Evolutionary conservation across 257 asterid genomes (phyloP).

Genomic region (Solanum bulbocastanum): DNA sequence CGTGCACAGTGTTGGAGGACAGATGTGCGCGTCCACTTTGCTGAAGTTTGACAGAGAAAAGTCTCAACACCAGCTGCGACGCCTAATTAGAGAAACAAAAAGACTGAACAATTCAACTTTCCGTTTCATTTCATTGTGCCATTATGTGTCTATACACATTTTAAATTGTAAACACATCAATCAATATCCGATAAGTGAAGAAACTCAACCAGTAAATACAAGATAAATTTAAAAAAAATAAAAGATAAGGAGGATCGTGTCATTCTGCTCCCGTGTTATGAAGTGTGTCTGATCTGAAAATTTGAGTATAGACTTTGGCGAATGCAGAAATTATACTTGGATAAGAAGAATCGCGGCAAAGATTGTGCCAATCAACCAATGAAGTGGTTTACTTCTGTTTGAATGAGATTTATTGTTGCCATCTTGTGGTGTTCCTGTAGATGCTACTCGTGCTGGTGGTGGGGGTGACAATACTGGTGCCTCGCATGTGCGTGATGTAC

Average conservation of each 20-base stretch:
- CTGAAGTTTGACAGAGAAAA: not conserved
- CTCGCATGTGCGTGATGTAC: conserved; percentile 56
- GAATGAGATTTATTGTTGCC: conserved; percentile 20
- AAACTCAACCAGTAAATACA: not conserved
- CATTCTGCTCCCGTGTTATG: not conserved
- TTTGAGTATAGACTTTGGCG: not conserved
- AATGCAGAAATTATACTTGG: conserved; percentile 5
- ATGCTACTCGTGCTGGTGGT: conserved; percentile 56
- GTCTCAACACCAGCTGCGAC: not conserved
- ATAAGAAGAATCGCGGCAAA: conserved; percentile 11
- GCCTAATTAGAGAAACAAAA: not conserved
- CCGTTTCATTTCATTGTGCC: not conserved
- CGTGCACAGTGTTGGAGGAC: not conserved
- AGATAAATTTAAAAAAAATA: not conserved
- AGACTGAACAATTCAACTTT: not conserved
- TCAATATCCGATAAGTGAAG: not conserved
- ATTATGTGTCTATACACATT: not conserved
- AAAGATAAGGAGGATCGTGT: not conserved
- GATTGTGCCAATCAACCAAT: conserved; percentile 26
- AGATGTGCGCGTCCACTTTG: not conserved
- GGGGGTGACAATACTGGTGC: conserved; percentile 74
- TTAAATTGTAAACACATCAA: not conserved
- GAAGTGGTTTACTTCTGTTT: conserved; percentile 20
- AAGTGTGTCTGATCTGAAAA: not conserved
- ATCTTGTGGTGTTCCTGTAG: conserved; percentile 1